phyloP scores from a whole-genome alignment of 345 rosid genomes.

The Fremontodendron californicum region DNA sequence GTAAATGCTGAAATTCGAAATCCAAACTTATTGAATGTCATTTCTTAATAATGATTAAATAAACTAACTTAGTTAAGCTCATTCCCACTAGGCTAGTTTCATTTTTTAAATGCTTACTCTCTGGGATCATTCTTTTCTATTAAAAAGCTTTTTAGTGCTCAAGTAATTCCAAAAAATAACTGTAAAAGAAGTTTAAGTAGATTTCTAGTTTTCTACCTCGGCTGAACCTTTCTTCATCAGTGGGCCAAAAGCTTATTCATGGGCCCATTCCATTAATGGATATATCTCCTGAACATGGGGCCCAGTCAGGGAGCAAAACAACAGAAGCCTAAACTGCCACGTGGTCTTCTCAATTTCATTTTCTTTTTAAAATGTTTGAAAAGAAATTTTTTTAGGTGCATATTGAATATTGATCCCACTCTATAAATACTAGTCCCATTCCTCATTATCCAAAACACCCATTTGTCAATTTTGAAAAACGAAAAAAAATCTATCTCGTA shows the following conservation, averaged over 20 bases:
- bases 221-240: background rate
- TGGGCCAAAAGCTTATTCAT: constrained; percentile 18
- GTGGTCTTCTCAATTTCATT: constrained; percentile 17
- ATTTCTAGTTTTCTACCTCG: too few species aligned
- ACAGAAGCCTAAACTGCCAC: constrained; percentile 30
- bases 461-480: constrained; percentile 3
- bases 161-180: background rate
- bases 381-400: background rate
- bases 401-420: background rate
- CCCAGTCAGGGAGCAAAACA: constrained; percentile 21
- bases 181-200: too few species aligned
- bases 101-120: background rate
- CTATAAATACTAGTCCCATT: constrained; percentile 28
- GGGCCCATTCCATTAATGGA: constrained; percentile 32
- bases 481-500: background rate
- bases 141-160: background rate
- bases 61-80: too few species aligned
- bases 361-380: too few species aligned
- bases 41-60: too few species aligned
- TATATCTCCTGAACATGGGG: constrained; percentile 23
- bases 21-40: too few species aligned
- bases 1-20: too few species aligned
- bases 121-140: background rate
- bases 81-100: too few species aligned
- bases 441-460: constrained; percentile 16